phyloP scores from a whole-genome alignment of 75 land plant species.

The Pinus taeda region DNA sequence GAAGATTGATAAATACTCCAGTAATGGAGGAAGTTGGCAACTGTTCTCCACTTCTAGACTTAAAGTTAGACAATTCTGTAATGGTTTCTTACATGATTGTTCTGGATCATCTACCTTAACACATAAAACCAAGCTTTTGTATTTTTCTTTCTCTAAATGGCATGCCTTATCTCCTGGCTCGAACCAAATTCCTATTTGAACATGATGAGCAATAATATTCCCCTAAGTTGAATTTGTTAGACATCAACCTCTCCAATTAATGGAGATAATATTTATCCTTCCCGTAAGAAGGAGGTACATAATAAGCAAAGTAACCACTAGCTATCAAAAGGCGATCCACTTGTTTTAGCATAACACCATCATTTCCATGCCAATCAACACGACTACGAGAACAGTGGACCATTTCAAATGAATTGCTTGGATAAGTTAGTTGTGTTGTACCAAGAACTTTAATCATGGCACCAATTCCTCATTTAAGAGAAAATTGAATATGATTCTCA shows the following conservation, averaged over 20 bases:
- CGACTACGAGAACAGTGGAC: conserved; percentile 70
- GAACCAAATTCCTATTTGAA: too few relatives aligned
- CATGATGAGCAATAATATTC: too few relatives aligned
- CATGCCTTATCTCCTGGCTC: too few relatives aligned
- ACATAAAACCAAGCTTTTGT: too few relatives aligned
- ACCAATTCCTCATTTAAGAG: conserved; percentile 16
- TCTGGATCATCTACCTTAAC: conserved; percentile 20
- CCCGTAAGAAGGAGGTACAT: conserved; percentile 47
- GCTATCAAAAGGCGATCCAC: conserved; percentile 55
- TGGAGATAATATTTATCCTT: too few relatives aligned
- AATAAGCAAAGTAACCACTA: conserved; percentile 74
- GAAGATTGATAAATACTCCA: conserved; percentile 48
- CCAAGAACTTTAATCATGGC: conserved; percentile 20
- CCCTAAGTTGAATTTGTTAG: too few relatives aligned
- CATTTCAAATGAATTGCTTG: conserved; percentile 14
- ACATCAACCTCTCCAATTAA: too few relatives aligned
- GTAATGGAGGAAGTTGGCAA: conserved; percentile 14
- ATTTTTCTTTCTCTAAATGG: too few relatives aligned
- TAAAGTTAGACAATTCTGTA: conserved; percentile 42
- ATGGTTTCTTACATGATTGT: conserved; percentile 56
- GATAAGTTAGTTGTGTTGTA: conserved; percentile 9
- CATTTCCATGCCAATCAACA: conserved; percentile 86
- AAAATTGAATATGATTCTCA: conserved; percentile 25
- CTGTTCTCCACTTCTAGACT: background rate
- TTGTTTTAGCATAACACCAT: conserved; percentile 76